Evolutionary conservation across 2,329 filamentous ascomycete species (phyloP), one percentile per base, ranked within the genome.

Genomic region (Aspergillus sp.): DNA sequence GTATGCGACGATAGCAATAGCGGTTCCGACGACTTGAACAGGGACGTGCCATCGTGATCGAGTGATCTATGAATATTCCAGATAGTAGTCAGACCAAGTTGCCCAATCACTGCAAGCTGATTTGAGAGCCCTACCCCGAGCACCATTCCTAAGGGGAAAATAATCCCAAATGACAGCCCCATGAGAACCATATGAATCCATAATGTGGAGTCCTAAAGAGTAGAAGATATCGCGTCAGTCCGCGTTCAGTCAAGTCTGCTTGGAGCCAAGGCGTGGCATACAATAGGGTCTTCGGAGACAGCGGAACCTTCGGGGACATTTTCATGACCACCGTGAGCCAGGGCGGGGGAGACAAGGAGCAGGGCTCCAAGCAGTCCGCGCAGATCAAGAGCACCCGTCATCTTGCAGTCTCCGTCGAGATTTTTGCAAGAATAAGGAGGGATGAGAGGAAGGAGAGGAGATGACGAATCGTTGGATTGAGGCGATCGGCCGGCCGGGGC

Each of bases 91-190:
- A 56, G 41, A 45, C 44, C 24, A 27, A 24, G n/a, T 49, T 56
- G 14, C 35, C 41, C 23, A 54, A n/a, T 11, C 27, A 31, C 27
- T 31, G 27, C 27, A 31, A 4, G 27, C 17, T 47, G 33, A 45
- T 54, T 35, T 35, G 37, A 24, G 27, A 40, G 19, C 52, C 40
- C 68, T 85, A 95, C 90, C 58, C 93, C 93, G 17, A 97, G 80
- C 43, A 98, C 92, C 93, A 99, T 98, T 67, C 95, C 95, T 15
- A 91, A 82, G 11, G 95, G 95, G 70, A 96, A 98, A 58, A 98
- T 85, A 66, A 99, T 82, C 61, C 95, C 95, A 80, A 96, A 98
- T 57, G 92, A 86, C 58, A 95, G 70, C 73, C 87, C 89, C 82
- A 96, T 93, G 46, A 96, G 76, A 59, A 96, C 82, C 69, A 99